Evolutionary conservation across 2,329 filamentous ascomycete genomes (phyloP), one percentile per base, ranked within the genome.

Genomic region (Monilinia vaccinii-corymbosi): DNA sequence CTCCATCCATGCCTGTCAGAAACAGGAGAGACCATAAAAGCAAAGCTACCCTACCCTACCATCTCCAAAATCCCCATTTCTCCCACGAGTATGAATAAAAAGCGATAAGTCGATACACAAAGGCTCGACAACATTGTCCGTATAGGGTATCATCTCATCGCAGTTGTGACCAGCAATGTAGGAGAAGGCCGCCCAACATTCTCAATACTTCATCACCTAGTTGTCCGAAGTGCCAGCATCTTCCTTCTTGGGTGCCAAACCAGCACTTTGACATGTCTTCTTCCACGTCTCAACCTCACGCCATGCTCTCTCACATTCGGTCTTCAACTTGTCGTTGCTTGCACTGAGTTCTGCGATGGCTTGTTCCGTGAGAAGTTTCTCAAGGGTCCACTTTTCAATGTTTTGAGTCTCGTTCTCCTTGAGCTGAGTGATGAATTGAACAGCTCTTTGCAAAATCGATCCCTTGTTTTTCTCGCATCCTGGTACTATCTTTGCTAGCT

Each of bases 391-490:
- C 75, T 96, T 91, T 73, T 96, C 93, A 64, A 96, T 91, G 72
- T 96, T 96, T 65, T 94, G 89, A 18, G 88, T 84, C 73, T 96
- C 93, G 68, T 96, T 95, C 73, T 97, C 91, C 73, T 94, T 95
- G 44, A 99, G 82, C 71, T 97, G 91, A 13, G 86, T 88, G 72
- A 99, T 97, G 77, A 96, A 97, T 65, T 91, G 86, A 11, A 97
- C 93, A 0, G 94, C 91, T 38, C 93, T 89, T 72, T 95, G 89
- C 42, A 99, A 79, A 65, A 99, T 97, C 2, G 91, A 95, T 0
- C 94, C 94, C 76, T 99, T 99, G 79, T 99, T 97, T 80, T 97
- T 99, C 75, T 99, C 94, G 70, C 93, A 97, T 16, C 91, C 91
- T 0, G 94, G 94, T 0, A 99, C 94, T 66, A 99, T 96, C 77